Percentiles rank a stretch among this genome's conserved stretches.
Conservation (phyloP, 2,329 filamentous ascomycete genomes). For the Cladophialophora chaetospira region DNA sequence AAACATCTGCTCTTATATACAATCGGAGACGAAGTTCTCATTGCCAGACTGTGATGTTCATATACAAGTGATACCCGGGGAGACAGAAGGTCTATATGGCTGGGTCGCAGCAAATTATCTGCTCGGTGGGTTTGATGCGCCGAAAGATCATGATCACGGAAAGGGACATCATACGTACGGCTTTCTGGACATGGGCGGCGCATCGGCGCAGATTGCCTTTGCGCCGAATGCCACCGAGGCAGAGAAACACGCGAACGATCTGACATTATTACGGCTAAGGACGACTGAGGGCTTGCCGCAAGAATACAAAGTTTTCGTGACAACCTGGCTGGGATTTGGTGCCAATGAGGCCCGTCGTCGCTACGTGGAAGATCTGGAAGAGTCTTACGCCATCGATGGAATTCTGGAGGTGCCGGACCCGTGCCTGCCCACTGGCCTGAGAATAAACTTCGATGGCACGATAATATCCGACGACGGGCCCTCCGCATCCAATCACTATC, state of each 20-base stretch:
- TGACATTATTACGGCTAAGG: constrained; percentile 82
- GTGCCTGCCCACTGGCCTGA: constrained; percentile 78
- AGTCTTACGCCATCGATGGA: constrained; percentile 61
- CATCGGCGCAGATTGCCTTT: constrained; percentile 96
- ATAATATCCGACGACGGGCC: constrained; percentile 45
- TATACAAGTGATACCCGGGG: constrained; percentile 91
- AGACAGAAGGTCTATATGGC: constrained; percentile 93
- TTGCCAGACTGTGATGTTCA: constrained; percentile 88
- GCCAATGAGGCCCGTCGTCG: constrained; percentile 86
- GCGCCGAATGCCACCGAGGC: constrained; percentile 91
- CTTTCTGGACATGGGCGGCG: constrained; percentile 97
- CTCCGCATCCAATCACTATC: constrained; percentile 39
- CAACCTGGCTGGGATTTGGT: constrained; percentile 97
- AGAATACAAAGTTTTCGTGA: constrained; percentile 90
- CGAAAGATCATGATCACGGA: constrained; percentile 72
- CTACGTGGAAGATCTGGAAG: constrained; percentile 76
- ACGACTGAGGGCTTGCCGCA: constrained; percentile 74
- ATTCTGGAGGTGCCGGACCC: constrained; percentile 79
- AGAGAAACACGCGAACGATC: constrained; percentile 81
- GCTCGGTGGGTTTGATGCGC: constrained; percentile 82
- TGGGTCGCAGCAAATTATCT: constrained; percentile 98
- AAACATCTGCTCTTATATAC: constrained; percentile 81
- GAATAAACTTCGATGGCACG: constrained; percentile 71
- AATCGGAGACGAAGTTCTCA: constrained; percentile 73
- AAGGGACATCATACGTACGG: constrained; percentile 93